These are phyloP conservation scores for Mortierella sp. DNA, from an alignment of 371 early-diverging fungal genomes.

Conservation along the genomic window DNA sequence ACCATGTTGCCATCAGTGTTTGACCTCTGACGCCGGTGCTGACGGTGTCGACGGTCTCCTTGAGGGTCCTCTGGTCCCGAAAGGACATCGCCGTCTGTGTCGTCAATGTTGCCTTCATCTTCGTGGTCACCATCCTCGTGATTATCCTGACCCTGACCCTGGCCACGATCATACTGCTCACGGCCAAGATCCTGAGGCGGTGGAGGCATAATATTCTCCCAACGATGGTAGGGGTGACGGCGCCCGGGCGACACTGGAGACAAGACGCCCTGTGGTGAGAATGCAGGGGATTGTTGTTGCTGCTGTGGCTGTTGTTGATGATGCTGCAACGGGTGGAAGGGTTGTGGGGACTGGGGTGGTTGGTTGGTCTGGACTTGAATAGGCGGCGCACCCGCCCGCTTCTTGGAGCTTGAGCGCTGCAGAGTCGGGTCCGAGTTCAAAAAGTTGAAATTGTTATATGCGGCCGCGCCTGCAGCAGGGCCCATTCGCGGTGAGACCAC, in stretches of 20 bases:
- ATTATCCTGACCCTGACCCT: conserved; percentile 48
- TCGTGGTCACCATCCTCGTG: conserved; percentile 51
- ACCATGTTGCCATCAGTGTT: conserved; percentile 11
- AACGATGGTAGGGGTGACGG: conserved; percentile 38
- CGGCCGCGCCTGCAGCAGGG: conserved; percentile 14
- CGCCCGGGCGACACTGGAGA: conserved; percentile 45
- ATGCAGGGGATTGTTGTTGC: conserved; percentile 1
- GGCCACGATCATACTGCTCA: conserved; percentile 10
- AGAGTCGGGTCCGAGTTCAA: conserved; percentile 49
- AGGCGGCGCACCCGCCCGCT: conserved; percentile 26
- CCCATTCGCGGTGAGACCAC: conserved; percentile 36
- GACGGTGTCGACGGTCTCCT: conserved; percentile 26
- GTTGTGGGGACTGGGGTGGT: not conserved
- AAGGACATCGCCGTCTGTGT: conserved; percentile 46
- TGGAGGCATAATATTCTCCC: conserved; percentile 30
- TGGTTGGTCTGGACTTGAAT: conserved; percentile 24
- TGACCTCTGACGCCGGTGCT: conserved; percentile 14
- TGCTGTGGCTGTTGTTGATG: not conserved
- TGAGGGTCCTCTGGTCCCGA: conserved; percentile 46
- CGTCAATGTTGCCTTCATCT: conserved; percentile 43
- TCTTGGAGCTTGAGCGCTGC: conserved; percentile 34
- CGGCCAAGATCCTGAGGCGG: not conserved
- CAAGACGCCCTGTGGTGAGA: conserved; percentile 25
- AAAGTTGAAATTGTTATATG: conserved; percentile 35
- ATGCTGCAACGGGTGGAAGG: conserved; percentile 7